phyloP scores from a whole-genome alignment of 2,329 filamentous ascomycete species.

The Penicillium expansum region DNA sequence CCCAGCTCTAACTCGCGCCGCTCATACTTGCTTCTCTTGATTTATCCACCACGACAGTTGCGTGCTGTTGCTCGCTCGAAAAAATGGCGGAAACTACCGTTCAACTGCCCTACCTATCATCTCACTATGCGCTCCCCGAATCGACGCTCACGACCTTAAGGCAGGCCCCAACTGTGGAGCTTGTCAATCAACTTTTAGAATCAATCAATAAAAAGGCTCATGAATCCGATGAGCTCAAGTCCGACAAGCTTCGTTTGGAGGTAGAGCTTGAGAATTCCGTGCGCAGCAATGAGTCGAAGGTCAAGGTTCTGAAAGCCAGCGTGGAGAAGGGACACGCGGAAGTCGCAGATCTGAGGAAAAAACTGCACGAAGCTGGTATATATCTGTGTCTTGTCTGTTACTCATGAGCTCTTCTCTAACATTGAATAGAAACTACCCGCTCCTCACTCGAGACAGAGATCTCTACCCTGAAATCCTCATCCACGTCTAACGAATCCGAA shows the following conservation, averaged over 20 bases:
- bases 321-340: slow-evolving; percentile 82
- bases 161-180: slow-evolving; percentile 66
- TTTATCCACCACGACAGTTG: slow-evolving; percentile 10
- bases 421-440: slow-evolving; percentile 65
- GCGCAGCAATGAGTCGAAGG: slow-evolving; percentile 76
- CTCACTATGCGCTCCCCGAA: slow-evolving; percentile 58
- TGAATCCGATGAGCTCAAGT: slow-evolving; percentile 76
- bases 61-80: slow-evolving; percentile 16
- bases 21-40: slow-evolving; percentile 3
- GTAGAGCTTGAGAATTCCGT: slow-evolving; percentile 92
- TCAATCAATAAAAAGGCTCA: slow-evolving; percentile 75
- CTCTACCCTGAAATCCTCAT: slow-evolving; percentile 71
- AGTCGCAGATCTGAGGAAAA: slow-evolving; percentile 74
- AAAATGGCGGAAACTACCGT: slow-evolving; percentile 56
- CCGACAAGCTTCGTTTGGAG: slow-evolving; percentile 83
- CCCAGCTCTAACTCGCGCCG: slow-evolving; percentile 12
- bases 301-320: slow-evolving; percentile 75
- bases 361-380: slow-evolving; percentile 77
- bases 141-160: slow-evolving; percentile 55
- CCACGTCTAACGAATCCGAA: slow-evolving; percentile 63
- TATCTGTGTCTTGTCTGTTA: not conserved
- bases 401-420: slow-evolving; percentile 19
- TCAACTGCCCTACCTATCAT: slow-evolving; percentile 59
- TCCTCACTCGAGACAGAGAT: slow-evolving; percentile 78
- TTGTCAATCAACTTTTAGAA: slow-evolving; percentile 71